A percentile compares a stretch with the other conserved stretches of the same genome.
Evolutionary conservation across 805 yeast genomes (phyloP).

Genomic region (Spathaspora sp.): DNA sequence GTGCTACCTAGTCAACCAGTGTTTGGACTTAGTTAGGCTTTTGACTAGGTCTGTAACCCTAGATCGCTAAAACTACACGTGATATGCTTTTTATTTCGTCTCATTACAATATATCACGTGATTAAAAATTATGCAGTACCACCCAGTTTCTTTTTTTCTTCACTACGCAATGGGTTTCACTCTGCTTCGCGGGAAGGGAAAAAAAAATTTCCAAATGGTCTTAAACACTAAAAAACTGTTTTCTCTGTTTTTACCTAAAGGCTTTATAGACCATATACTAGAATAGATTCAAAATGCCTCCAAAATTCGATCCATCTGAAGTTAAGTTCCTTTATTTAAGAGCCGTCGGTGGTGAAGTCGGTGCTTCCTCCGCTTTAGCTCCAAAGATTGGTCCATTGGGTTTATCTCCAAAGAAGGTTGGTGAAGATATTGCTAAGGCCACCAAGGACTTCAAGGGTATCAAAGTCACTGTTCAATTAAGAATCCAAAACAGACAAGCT

Average conservation of each 20-base stretch:
- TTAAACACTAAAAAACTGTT: not conserved
- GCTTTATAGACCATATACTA: constrained; percentile 3
- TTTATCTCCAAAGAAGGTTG: constrained; percentile 99
- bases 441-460: constrained; percentile 99
- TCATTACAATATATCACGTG: not conserved
- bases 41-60: not conserved
- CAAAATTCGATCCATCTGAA: constrained; percentile 98
- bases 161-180: not conserved
- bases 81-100: not conserved
- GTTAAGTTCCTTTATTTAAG: constrained; percentile 97
- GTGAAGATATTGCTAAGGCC: constrained; percentile 99
- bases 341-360: constrained; percentile 99
- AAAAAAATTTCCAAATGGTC: not conserved
- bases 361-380: constrained; percentile 99
- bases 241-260: not conserved
- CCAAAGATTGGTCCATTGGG: constrained; percentile 99
- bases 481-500: constrained; percentile 99
- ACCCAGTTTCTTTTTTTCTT: not conserved
- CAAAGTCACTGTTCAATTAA: constrained; percentile 97
- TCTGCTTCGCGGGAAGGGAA: not conserved
- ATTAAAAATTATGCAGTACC: not conserved
- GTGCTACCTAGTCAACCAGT: not conserved
- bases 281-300: constrained; percentile 63
- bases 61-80: not conserved
- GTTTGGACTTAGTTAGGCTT: not conserved